Evolutionary conservation across 1,284 basidiomycete species (phyloP), one percentile per base, ranked within the genome.

Genomic region (Marasmius tenuissimus): DNA sequence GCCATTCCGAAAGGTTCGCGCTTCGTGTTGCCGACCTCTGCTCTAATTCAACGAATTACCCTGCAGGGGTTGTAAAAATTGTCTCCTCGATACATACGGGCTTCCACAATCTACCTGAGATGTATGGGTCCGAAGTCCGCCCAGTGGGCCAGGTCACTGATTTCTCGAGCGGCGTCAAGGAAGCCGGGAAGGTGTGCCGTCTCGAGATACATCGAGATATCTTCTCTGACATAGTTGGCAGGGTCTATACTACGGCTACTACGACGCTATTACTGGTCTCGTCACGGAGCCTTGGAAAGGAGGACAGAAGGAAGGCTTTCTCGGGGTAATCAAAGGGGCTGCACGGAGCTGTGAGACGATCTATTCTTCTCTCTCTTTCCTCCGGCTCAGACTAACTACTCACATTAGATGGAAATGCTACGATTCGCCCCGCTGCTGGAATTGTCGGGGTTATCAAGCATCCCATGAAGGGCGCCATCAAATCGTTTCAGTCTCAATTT

Each of bases 251-350:
- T 75, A 75, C 61, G 77, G 82, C 4, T 79, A 79, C 55, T 81
- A 79, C 65, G 84, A 85, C 66, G 85, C 82, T 14, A 81, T 85
- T 58, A 81, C 81, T 0, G 84, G 83, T 1, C 72, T 85, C 2
- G 77, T 84, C n/a, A 78, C 71, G 14, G 83, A 85, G 66, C 82
- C 84, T 1, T 61, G 80, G 5, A 71, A 76, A 65, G 83, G 82
- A 0, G 81, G 75, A 4, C 77, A 81, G 73, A 79, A 82, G 66
- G 80, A 80, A 66, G 82, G 81, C 14, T 74, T 79, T 38, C 49
- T 78, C 7, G 83, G 83, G 3, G 78, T 76, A 3, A 70, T 84
- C 61, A 83, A 83, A 67, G 82, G 83, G 0, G 76, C 78, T 20
- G 80, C 77, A 11, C 70, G 80, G 47, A 80, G 82, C 61, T 79